Conservation (phyloP, 2,329 filamentous ascomycete genomes). For the Hypoxylon sp. region DNA sequence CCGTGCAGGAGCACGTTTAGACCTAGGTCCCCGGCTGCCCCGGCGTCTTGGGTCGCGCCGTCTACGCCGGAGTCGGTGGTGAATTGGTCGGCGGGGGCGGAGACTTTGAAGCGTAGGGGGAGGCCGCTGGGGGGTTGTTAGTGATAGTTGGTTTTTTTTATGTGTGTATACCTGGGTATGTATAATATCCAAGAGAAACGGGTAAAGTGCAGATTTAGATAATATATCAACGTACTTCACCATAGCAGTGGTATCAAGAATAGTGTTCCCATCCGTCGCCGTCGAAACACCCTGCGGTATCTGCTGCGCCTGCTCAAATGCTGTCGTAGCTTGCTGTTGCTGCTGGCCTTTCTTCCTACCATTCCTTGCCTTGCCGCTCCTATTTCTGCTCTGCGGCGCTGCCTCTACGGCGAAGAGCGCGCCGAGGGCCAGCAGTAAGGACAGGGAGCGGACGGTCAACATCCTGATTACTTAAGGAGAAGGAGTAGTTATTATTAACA, state of each 20-base stretch:
- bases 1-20: constrained; percentile 71
- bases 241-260: constrained; percentile 66
- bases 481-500: constrained; percentile 24
- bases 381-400: constrained; percentile 41
- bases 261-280: constrained; percentile 67
- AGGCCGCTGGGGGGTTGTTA: constrained; percentile 57
- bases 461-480: constrained; percentile 36
- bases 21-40: constrained; percentile 57
- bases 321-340: constrained; percentile 44
- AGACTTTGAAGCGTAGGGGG: constrained; percentile 68
- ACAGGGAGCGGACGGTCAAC: constrained; percentile 49
- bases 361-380: constrained; percentile 30
- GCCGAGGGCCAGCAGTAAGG: constrained; percentile 40
- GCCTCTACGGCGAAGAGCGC: constrained; percentile 44
- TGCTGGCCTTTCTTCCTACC: constrained; percentile 17
- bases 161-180: neutral
- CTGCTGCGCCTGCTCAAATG: constrained; percentile 47
- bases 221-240: constrained; percentile 67
- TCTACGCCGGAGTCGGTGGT: constrained; percentile 62
- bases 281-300: constrained; percentile 56
- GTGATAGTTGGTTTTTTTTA: neutral
- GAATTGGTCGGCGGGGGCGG: constrained; percentile 67
- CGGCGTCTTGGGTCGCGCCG: constrained; percentile 56
- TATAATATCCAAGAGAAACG: too few species aligned
- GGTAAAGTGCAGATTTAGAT: too few species aligned